Base-by-base conservation (phyloP, 176 grass and related monocot species). In the Neostapfia colusana region DNA sequence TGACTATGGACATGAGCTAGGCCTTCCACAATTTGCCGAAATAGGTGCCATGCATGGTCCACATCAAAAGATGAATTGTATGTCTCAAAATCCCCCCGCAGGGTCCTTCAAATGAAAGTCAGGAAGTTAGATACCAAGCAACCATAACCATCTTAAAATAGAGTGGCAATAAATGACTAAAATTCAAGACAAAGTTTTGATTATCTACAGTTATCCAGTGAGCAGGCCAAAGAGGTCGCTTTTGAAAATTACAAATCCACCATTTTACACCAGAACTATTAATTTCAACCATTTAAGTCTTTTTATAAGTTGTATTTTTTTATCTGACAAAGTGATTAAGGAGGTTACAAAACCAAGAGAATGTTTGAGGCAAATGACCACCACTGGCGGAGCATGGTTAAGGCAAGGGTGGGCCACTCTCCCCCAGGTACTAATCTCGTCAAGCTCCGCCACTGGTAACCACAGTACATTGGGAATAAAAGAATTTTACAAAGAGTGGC, bases 11-110 rank as follows among this genome's bases (percentile, higher is more conserved):
- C 90, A 92, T 97, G 91, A 53, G 89, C 91, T 61, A 97, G 67
- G 59, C 95, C 95, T 90, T 97, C 95, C 76, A 97, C 91, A 74
- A 97, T 93, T 91, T 97, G 95, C 58, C 95, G 95, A 91, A 97
- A 93, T 51, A 92, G 67, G 81, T 88, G 86, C 91, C 95, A 97
- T 60, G 82, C 84, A 81, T 88, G 84, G 39, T 93, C 86, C 66
- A 88, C 88, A 77, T 92, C 83, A 42, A 93, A 97, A 75, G 84
- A 85, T 59, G 86, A 93, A 83, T 37, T 81, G 78, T 84, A 92
- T 68, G 84, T 88, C 57, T 97, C 95, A 37, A 97, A 89, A 87
- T 89, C 95, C 63, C 92, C 84, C 24, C 84, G 89, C 69, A 97
- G 73, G 43, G 91, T 97, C 82, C 95, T 97, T 85, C 70, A 89